Evolutionary conservation across 2,329 filamentous ascomycete genomes (phyloP).

Genomic region (Aurifilum marmelostoma): DNA sequence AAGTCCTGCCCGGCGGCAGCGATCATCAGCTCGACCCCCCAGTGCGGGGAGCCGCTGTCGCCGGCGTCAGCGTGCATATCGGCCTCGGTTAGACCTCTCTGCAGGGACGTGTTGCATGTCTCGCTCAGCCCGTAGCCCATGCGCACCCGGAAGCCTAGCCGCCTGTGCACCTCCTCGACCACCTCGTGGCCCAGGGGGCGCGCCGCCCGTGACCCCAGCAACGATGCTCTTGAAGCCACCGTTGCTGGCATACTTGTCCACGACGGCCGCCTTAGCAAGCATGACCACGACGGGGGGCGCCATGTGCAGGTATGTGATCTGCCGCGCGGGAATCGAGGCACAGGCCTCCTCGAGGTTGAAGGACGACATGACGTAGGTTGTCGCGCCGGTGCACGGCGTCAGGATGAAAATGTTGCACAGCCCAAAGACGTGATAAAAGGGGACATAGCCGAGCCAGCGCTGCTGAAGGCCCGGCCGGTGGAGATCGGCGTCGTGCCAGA

Average conservation of each 20-base stretch:
- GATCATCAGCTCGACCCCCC: conserved; percentile 66
- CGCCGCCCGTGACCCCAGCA: conserved; percentile 62
- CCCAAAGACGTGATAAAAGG: conserved; percentile 70
- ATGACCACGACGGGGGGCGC: conserved; percentile 73
- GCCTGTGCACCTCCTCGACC: conserved; percentile 62
- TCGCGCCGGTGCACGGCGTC: conserved; percentile 54
- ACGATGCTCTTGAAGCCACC: conserved; percentile 57
- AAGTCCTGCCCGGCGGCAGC: conserved; percentile 53
- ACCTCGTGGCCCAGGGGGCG: conserved; percentile 62
- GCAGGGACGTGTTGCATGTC: conserved; percentile 65
- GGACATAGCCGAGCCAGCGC: conserved; percentile 65
- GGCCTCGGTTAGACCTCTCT: conserved; percentile 56
- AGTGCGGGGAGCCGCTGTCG: conserved; percentile 67
- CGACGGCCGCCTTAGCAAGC: conserved; percentile 69
- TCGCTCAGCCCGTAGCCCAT: conserved; percentile 81
- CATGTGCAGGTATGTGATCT: conserved; percentile 66
- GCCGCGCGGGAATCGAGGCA: conserved; percentile 60
- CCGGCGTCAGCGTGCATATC: conserved; percentile 54
- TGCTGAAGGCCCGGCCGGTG: conserved; percentile 40
- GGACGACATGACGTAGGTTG: conserved; percentile 70
- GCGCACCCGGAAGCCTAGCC: conserved; percentile 52
- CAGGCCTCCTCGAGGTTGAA: conserved; percentile 71
- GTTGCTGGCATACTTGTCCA: conserved; percentile 59
- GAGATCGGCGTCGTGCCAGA: conserved; percentile 54
- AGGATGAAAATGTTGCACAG: conserved; percentile 62